A percentile compares a stretch with the other conserved stretches of the same genome.
These are phyloP conservation scores for Geotrichum aggregatum DNA, from an alignment of 1,139 yeast genomes.

Conservation along the genomic window DNA sequence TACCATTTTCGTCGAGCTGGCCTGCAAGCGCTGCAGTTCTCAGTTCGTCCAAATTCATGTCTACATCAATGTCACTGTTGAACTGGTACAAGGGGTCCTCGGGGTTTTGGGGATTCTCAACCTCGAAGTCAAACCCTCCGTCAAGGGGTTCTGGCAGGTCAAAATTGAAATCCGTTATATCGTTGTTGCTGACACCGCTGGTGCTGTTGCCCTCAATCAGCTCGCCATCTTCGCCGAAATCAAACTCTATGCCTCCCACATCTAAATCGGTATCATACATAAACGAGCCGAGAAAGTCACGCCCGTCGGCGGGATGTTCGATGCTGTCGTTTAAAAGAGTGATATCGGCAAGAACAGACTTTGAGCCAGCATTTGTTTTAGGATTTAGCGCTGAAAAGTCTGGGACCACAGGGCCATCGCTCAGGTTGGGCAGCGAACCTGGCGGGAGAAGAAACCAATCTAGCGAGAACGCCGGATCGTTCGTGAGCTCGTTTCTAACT, in stretches of 20 bases:
- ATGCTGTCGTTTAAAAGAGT: constrained; percentile 14
- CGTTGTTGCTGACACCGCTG: background rate
- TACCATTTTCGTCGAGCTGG: constrained; percentile 1
- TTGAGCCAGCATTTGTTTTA: too few species aligned
- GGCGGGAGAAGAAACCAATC: constrained; percentile 16
- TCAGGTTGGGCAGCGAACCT: constrained; percentile 5
- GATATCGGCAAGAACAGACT: constrained; percentile 2
- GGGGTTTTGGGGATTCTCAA: background rate
- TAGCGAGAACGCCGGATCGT: constrained; percentile 17
- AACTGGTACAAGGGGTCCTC: background rate
- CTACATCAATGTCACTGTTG: background rate
- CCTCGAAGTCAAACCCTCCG: background rate
- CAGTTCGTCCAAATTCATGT: constrained; percentile 10
- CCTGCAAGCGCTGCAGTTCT: constrained; percentile 14
- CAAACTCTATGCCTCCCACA: constrained; percentile 8
- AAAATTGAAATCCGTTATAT: background rate
- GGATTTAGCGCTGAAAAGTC: background rate
- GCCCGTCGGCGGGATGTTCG: constrained; percentile 2
- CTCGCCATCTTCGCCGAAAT: constrained; percentile 19
- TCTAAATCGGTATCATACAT: constrained; percentile 12
- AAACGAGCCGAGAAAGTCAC: constrained; percentile 3
- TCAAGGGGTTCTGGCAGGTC: constrained; percentile 5
- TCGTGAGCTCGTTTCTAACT: constrained; percentile 12
- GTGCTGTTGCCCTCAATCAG: constrained; percentile 6
- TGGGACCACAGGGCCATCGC: background rate